phyloP scores from a whole-genome alignment of 1,284 basidiomycete species.

The Boletellus deceptivus region DNA sequence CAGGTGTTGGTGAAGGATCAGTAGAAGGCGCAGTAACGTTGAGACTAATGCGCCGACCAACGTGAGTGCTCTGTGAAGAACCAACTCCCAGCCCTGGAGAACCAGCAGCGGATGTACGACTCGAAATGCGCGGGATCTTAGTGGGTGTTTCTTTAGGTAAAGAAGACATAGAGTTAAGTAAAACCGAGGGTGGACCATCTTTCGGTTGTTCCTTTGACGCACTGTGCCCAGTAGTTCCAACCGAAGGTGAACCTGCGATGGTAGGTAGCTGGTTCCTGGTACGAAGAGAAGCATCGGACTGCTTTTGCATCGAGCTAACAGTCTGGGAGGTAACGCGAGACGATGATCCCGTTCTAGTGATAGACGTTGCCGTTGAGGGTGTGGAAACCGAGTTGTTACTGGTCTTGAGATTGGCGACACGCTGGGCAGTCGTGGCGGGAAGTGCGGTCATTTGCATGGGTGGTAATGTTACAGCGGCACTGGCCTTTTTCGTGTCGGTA shows the following conservation, averaged over 20 bases:
- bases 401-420: slow-evolving; percentile 74
- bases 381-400: slow-evolving; percentile 46
- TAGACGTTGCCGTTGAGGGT: slow-evolving; percentile 36
- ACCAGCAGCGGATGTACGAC: slow-evolving; percentile 65
- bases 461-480: slow-evolving; percentile 67
- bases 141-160: slow-evolving; percentile 82
- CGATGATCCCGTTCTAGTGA: slow-evolving; percentile 45
- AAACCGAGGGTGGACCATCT: slow-evolving; percentile 52
- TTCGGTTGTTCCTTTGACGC: slow-evolving; percentile 52
- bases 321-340: slow-evolving; percentile 73
- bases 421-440: slow-evolving; percentile 73
- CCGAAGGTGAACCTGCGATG: slow-evolving; percentile 88
- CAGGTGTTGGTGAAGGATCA: slow-evolving; percentile 60
- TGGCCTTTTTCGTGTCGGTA: slow-evolving; percentile 70
- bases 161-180: slow-evolving; percentile 49
- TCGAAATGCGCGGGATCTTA: slow-evolving; percentile 91
- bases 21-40: slow-evolving; percentile 54
- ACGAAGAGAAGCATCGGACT: slow-evolving; percentile 75
- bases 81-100: slow-evolving; percentile 66
- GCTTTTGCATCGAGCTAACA: slow-evolving; percentile 77
- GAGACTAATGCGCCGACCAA: slow-evolving; percentile 61
- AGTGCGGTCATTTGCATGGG: slow-evolving; percentile 87
- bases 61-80: slow-evolving; percentile 41
- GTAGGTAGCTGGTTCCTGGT: slow-evolving; percentile 77
- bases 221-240: slow-evolving; percentile 56